Base-by-base conservation (phyloP, 371 early-diverging fungal genomes). In the Mortierella sp. region DNA sequence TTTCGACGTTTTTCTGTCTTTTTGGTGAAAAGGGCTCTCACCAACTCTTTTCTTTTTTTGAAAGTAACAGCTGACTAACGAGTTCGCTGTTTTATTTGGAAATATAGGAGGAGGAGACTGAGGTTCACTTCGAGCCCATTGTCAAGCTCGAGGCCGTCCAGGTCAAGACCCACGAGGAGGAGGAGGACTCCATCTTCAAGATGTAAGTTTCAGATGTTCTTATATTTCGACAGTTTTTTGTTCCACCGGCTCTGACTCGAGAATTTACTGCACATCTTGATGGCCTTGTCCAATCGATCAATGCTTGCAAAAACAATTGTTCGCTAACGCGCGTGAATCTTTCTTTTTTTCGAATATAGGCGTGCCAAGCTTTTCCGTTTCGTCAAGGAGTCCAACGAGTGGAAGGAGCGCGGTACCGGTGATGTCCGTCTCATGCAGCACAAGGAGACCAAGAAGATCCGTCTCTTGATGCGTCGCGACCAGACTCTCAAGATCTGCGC, bases 401-500 rank as follows among this genome's bases (percentile, higher is more conserved):
- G 99, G 99, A 99, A 99, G 91, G 99, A 99, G 90, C 96, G 99
- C 77, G 98, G 99, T 43, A 97, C 97, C 40, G 99, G 99, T 74
- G 98, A 98, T 85, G 96, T 97, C 68, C 95, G 95, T 88, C 91
- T 99, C 66, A 87, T 99, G 80, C 89, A 96, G 86, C 98, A 99
- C 92, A 96, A 95, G 90, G 92, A 91, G 58, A 89, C 92, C 79
- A 90, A 90, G 77, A 96, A 96, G 89, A 88, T 97, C 81, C 97
- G 99, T 79, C 84, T 99, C 58, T 89, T 99, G 85, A 99, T 99
- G 99, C 95, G 98, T 68, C 95, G 99, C 68, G 99, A 98, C 84
- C 97, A 98, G 91, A 98, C 97, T 37, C 94, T 90, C 86, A 99
- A 98, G 93, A 94, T 99, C 74, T 99, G 99, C 87, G 99, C 99